Evolutionary conservation across 768 basidiomycete species (phyloP).

Genomic region (Tulasnella sp.): DNA sequence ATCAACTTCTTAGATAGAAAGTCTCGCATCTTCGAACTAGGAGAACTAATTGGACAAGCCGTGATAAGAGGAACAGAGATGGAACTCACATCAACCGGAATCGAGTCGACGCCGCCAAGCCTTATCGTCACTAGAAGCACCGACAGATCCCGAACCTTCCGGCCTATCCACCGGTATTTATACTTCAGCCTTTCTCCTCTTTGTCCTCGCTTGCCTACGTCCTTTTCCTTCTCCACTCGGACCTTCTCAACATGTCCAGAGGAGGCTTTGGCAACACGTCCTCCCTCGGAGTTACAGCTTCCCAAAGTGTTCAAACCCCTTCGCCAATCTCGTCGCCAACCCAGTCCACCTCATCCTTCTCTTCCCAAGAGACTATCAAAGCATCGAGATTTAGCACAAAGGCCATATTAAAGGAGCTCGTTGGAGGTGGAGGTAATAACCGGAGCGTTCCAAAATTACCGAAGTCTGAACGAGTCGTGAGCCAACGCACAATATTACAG

Average conservation of each 20-base stretch:
- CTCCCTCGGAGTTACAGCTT: background rate
- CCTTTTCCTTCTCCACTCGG: background rate
- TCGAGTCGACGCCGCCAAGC: background rate
- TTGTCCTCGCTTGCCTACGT: too few relatives aligned
- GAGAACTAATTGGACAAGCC: too few relatives aligned
- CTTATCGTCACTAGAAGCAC: conserved; percentile 1
- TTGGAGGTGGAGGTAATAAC: conserved; percentile 22
- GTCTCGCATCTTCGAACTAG: background rate
- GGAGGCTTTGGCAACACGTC: background rate
- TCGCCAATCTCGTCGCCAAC: conserved; percentile 5
- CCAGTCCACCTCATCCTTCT: background rate
- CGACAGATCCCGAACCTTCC: background rate
- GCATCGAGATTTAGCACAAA: conserved; percentile 7
- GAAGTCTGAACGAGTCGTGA: conserved; percentile 21
- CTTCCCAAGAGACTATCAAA: conserved; percentile 24
- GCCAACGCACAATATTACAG: background rate
- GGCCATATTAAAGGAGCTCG: conserved; percentile 3
- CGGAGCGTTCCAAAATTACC: background rate
- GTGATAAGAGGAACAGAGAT: too few relatives aligned
- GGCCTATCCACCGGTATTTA: background rate
- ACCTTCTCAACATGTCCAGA: background rate
- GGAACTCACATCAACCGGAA: background rate
- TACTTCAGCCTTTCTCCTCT: background rate
- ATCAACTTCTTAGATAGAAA: background rate
- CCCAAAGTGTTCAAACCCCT: background rate